Conservation (phyloP, 2,329 filamentous ascomycete genomes). For the Ciborinia camelliae region DNA sequence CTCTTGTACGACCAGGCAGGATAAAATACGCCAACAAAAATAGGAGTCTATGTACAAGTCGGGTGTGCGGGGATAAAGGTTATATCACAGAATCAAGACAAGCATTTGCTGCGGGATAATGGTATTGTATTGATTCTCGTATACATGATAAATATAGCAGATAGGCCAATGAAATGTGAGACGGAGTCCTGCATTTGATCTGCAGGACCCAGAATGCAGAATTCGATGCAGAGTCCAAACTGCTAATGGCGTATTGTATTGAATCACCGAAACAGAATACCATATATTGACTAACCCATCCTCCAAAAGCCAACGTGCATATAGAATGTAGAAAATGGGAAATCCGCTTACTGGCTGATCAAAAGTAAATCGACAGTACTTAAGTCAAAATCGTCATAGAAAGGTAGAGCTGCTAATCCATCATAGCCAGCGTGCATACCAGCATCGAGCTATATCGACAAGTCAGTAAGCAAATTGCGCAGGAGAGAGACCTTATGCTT, state of each 20-base stretch:
- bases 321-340: slow-evolving; percentile 20
- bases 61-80: slow-evolving; percentile 27
- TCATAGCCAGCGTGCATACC: slow-evolving; percentile 97
- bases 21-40: slow-evolving; percentile 16
- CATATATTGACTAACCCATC: background rate
- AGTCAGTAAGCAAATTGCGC: background rate
- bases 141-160: slow-evolving; percentile 35
- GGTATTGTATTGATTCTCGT: slow-evolving; percentile 47
- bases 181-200: background rate
- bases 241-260: slow-evolving; percentile 4
- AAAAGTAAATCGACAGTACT: slow-evolving; percentile 95
- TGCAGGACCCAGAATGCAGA: slow-evolving; percentile 2
- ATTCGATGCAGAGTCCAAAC: background rate
- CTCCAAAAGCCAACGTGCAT: slow-evolving; percentile 12
- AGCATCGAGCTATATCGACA: slow-evolving; percentile 72
- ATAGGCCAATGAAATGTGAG: slow-evolving; percentile 10
- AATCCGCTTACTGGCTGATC: slow-evolving; percentile 90
- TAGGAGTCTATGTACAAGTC: slow-evolving; percentile 34
- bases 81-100: slow-evolving; percentile 38
- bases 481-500: slow-evolving; percentile 36
- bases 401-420: slow-evolving; percentile 86
- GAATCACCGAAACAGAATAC: slow-evolving; percentile 6
- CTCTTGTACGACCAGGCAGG: background rate
- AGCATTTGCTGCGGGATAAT: slow-evolving; percentile 36
- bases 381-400: slow-evolving; percentile 97